These are phyloP conservation scores for Canna indica DNA, from an alignment of 176 grass and related monocot genomes.

Conservation along the genomic window DNA sequence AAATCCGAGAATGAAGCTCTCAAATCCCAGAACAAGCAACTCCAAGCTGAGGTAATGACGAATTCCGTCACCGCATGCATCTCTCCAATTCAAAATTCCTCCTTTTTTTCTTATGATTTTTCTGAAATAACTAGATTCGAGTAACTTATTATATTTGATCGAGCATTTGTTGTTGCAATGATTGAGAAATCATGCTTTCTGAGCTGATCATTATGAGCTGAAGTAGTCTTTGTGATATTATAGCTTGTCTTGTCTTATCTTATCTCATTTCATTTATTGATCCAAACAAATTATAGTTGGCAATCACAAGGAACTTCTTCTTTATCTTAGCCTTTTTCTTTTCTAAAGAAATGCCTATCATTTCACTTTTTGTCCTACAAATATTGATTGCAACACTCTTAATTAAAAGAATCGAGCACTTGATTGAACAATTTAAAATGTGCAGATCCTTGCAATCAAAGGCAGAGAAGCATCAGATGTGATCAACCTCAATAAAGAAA, in stretches of 20 bases:
- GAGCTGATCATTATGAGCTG: not conserved
- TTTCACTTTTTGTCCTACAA: no score
- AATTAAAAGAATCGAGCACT: not conserved
- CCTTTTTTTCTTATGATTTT: not conserved
- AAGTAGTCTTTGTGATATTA: no score
- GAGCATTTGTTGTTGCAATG: not conserved
- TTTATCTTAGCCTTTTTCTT: not conserved
- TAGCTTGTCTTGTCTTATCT: no score
- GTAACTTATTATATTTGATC: not conserved
- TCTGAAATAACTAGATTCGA: no score
- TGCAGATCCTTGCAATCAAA: not conserved
- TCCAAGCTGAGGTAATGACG: conserved; percentile 13
- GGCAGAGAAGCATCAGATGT: not conserved
- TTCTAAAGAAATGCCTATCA: no score
- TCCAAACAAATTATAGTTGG: no score
- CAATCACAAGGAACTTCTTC: not conserved
- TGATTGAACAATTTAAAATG: not conserved
- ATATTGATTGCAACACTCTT: no score
- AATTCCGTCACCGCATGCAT: not conserved
- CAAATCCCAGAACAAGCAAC: conserved; percentile 7
- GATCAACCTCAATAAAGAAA: conserved; percentile 16
- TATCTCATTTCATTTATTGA: no score
- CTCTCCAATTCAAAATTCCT: not conserved
- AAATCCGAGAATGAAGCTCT: conserved; percentile 13
- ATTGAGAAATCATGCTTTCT: not conserved